These are phyloP conservation scores for Truncatella angustata DNA, from an alignment of 2,329 filamentous ascomycete species.

Conservation along the genomic window DNA sequence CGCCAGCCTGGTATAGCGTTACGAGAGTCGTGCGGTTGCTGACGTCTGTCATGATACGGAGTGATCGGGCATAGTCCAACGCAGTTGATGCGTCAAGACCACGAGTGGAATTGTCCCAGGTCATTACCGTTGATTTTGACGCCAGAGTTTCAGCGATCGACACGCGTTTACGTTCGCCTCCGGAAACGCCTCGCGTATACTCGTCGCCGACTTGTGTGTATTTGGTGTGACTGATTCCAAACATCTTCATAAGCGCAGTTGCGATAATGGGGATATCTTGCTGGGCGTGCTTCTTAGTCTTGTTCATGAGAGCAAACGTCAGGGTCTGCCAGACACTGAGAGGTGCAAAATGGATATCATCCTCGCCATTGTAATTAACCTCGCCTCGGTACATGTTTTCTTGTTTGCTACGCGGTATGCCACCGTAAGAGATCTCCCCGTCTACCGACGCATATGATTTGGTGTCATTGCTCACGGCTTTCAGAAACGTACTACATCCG, in stretches of 20 bases:
- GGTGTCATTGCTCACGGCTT: slow-evolving; percentile 70
- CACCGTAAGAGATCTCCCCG: slow-evolving; percentile 71
- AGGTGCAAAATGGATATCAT: slow-evolving; percentile 71
- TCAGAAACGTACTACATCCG: slow-evolving; percentile 76
- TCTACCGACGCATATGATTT: slow-evolving; percentile 63
- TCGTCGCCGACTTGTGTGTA: slow-evolving; percentile 76
- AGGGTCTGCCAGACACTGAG: slow-evolving; percentile 78
- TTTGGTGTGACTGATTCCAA: slow-evolving; percentile 73
- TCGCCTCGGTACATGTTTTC: slow-evolving; percentile 70
- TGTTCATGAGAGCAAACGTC: slow-evolving; percentile 71
- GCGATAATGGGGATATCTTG: slow-evolving; percentile 67
- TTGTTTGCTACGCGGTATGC: slow-evolving; percentile 66
- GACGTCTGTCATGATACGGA: slow-evolving; percentile 28
- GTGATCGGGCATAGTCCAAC: slow-evolving; percentile 70
- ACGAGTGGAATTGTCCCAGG: slow-evolving; percentile 75
- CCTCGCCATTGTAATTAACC: slow-evolving; percentile 76
- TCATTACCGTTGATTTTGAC: slow-evolving; percentile 69
- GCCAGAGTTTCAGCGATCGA: slow-evolving; percentile 76
- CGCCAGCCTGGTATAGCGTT: slow-evolving; percentile 7
- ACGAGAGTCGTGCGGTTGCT: slow-evolving; percentile 14
- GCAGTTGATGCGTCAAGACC: slow-evolving; percentile 75
- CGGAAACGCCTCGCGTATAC: slow-evolving; percentile 69
- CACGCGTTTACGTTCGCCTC: slow-evolving; percentile 78
- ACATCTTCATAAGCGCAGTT: slow-evolving; percentile 71
- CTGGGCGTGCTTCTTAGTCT: slow-evolving; percentile 66